Evolutionary conservation across 345 rosid species (phyloP).

Genomic region (Brassica nigra): DNA sequence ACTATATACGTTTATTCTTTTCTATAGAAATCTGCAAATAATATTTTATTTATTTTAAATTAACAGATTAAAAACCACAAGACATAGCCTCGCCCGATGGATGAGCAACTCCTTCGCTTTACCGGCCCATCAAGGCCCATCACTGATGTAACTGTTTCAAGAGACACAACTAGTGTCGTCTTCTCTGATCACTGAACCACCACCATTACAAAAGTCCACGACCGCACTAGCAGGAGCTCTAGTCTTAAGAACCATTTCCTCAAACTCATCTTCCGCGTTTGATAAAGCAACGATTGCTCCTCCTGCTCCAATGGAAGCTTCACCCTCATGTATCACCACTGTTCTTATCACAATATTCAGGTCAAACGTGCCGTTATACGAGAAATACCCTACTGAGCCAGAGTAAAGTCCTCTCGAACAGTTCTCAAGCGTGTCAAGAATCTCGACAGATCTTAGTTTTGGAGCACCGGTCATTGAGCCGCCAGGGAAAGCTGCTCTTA

Average conservation of each 20-base stretch:
- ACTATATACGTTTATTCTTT: background rate
- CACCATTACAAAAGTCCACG: slow-evolving; percentile 47
- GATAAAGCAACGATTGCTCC: slow-evolving; percentile 88
- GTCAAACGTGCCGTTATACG: slow-evolving; percentile 81
- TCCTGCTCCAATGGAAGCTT: slow-evolving; percentile 94
- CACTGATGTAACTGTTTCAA: background rate
- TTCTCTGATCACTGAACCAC: slow-evolving; percentile 10
- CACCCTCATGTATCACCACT: slow-evolving; percentile 71
- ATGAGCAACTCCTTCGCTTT: background rate
- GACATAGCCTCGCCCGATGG: background rate
- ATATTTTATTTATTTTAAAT: background rate
- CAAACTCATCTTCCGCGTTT: slow-evolving; percentile 80
- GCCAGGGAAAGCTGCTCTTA: slow-evolving; percentile 90
- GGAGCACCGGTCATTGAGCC: slow-evolving; percentile 99
- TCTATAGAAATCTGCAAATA: background rate
- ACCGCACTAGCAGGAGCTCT: slow-evolving; percentile 75
- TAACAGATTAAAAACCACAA: background rate
- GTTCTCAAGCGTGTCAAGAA: slow-evolving; percentile 77
- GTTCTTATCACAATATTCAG: slow-evolving; percentile 93
- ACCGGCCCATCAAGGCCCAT: background rate
- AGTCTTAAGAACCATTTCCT: slow-evolving; percentile 88
- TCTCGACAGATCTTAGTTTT: slow-evolving; percentile 84
- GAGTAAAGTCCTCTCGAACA: slow-evolving; percentile 89
- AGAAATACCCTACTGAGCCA: slow-evolving; percentile 89
- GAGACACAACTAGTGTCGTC: slow-evolving; percentile 6